These are phyloP conservation scores for Hyphopichia khmerensis DNA, from an alignment of 1,139 yeast genomes.

Conservation along the genomic window DNA sequence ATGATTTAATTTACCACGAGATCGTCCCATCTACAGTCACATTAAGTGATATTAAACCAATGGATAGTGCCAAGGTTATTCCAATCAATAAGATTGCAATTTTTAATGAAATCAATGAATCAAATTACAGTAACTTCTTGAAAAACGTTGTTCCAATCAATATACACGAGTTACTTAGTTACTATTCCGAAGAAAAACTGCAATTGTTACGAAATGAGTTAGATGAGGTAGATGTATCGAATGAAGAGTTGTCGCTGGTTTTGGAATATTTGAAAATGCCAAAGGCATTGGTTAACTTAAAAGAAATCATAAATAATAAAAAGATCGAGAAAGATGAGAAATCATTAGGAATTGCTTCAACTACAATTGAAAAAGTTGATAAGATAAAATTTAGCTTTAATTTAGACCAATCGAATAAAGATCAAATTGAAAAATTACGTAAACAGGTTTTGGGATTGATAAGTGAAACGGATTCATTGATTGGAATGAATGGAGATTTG, in stretches of 20 bases:
- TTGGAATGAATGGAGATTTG: slow-evolving; percentile 12
- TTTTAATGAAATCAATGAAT: slow-evolving; percentile 48
- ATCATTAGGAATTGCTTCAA: slow-evolving; percentile 15
- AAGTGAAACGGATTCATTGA: slow-evolving; percentile 33
- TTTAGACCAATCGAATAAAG: slow-evolving; percentile 24
- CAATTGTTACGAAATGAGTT: slow-evolving; percentile 69
- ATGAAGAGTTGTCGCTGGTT: slow-evolving; percentile 75
- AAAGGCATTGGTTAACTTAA: slow-evolving; percentile 56
- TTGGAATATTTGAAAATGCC: slow-evolving; percentile 82
- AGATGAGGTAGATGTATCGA: slow-evolving; percentile 75
- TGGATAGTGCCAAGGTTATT: slow-evolving; percentile 74
- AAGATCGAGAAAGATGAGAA: slow-evolving; percentile 1
- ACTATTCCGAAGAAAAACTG: slow-evolving; percentile 89
- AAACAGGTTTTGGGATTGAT: slow-evolving; percentile 41
- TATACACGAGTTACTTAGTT: slow-evolving; percentile 82
- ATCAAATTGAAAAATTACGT: slow-evolving; percentile 27
- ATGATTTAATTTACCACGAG: slow-evolving; percentile 86
- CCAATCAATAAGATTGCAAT: slow-evolving; percentile 42
- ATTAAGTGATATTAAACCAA: slow-evolving; percentile 59
- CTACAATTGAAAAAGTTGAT: slow-evolving; percentile 18
- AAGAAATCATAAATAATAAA: slow-evolving; percentile 28
- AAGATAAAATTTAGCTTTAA: slow-evolving; percentile 24
- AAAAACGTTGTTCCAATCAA: slow-evolving; percentile 81
- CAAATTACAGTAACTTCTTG: slow-evolving; percentile 59
- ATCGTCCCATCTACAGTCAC: slow-evolving; percentile 60